Percentiles rank a stretch among this genome's conserved stretches.
Evolutionary conservation across 140 eudicot genomes (phyloP).

Genomic region (Flaveria floridana): DNA sequence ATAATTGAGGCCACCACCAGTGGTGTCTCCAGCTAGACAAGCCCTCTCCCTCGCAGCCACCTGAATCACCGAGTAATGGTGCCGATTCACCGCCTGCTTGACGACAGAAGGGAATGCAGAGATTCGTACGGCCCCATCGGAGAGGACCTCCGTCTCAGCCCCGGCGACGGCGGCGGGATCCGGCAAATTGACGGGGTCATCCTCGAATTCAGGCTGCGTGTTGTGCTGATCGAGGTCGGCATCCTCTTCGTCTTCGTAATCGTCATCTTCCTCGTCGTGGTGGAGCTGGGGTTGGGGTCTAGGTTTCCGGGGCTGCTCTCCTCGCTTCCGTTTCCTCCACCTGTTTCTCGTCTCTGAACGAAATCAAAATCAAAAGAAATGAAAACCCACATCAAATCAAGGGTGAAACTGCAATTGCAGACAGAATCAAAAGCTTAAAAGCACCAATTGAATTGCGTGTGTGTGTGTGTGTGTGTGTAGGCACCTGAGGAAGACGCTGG

Average conservation of each 20-base stretch:
- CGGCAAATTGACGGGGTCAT: constrained; percentile 37
- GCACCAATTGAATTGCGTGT: neutral
- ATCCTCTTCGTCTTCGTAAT: constrained; percentile 55
- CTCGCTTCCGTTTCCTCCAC: constrained; percentile 81
- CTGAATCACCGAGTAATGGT: constrained; percentile 62
- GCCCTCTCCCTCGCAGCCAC: constrained; percentile 64
- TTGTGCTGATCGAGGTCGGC: constrained; percentile 54
- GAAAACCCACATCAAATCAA: neutral
- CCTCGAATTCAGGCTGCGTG: constrained; percentile 43
- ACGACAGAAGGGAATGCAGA: constrained; percentile 65
- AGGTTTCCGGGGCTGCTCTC: constrained; percentile 48
- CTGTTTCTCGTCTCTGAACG: constrained; percentile 53
- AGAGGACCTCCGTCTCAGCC: constrained; percentile 54
- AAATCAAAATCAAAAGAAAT: constrained; percentile 15
- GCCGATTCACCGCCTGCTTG: constrained; percentile 57
- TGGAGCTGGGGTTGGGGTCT: constrained; percentile 40
- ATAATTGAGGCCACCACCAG: constrained; percentile 30
- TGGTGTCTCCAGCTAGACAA: constrained; percentile 42
- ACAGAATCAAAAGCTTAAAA: constrained; percentile 4
- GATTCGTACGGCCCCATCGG: constrained; percentile 47
- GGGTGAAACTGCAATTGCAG: neutral
- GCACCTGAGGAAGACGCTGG: constrained; percentile 97
- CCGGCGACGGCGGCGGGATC: constrained; percentile 30
- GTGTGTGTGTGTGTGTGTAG: neutral
- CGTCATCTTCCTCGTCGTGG: constrained; percentile 58